Evolutionary conservation across 176 grass and related monocot species (phyloP), one percentile per base, ranked within the genome.

Genomic region (Zea mays): DNA sequence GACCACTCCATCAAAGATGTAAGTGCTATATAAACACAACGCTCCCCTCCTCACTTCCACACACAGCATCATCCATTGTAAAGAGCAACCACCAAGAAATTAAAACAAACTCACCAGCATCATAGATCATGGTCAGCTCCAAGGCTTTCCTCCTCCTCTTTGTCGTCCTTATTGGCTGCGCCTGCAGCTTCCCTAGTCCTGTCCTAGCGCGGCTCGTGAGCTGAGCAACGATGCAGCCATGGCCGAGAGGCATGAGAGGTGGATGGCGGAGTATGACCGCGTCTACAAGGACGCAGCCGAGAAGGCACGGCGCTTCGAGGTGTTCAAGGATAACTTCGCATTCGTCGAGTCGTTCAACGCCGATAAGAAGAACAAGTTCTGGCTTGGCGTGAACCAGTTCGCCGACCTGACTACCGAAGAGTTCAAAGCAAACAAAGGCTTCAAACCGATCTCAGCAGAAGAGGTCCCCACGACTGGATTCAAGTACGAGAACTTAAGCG

Each of bases 91-190:
- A 27, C 27, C 27, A 27, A 27, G 27, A 27, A 27, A 27, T 27
- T 27, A 27, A 27, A 27, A 27, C 27, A 27, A 27, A 27, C 27
- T 27, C 27, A 27, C 27, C 1, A 41, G 40, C 40, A 41, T 4
- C 40, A 41, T 4, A 85, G 77, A 19, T 73, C 82, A 68, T 89
- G 87, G 0, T 45, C 71, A 67, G 48, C 65, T 49, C 78, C 87
- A 20, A 85, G 59, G 44, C 78, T 73, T 59, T 85, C 51, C 47
- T 85, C 51, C 20, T 85, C 7, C 1, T 39, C 3, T 0, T 17
- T 38, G 47, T 13, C 48, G 50, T 72, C 34, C 33, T 72, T 27
- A 27, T 27, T 9, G 27, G 69, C 4, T 51, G 14, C 5, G 8
- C 34, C 6, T 63, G 17, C 27, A 27, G 27, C 82, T 79, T 82